Percentiles rank a stretch among this genome's conserved stretches.
Conservation (phyloP, 2,329 filamentous ascomycete genomes). For the Diaporthe australafricana region DNA sequence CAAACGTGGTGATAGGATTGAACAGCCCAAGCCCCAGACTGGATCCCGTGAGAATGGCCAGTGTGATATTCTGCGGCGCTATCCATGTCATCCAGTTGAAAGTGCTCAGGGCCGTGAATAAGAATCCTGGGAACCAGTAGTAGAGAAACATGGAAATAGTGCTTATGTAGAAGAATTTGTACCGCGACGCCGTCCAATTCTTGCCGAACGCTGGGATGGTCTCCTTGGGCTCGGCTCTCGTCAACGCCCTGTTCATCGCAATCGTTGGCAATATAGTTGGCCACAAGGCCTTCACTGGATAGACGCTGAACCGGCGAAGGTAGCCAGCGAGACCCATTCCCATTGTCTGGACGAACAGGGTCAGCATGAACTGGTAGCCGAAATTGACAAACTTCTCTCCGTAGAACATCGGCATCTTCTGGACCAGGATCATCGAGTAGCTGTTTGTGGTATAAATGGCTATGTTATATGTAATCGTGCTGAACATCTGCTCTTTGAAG, state of each 20-base stretch:
- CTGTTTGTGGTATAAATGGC: constrained; percentile 50
- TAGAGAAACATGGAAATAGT: constrained; percentile 55
- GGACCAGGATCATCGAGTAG: constrained; percentile 51
- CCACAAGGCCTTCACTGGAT: constrained; percentile 54
- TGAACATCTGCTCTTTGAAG: constrained; percentile 56
- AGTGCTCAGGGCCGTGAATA: constrained; percentile 55
- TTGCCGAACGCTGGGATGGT: constrained; percentile 50
- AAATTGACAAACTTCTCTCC: constrained; percentile 53
- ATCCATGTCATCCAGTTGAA: constrained; percentile 66
- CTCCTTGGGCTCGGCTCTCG: constrained; percentile 49
- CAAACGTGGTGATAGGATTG: constrained; percentile 62
- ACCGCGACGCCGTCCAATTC: constrained; percentile 55
- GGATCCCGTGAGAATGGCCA: constrained; percentile 57
- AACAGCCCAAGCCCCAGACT: constrained; percentile 55
- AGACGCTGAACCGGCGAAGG: constrained; percentile 52
- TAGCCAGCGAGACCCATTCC: constrained; percentile 57
- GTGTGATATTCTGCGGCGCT: constrained; percentile 55
- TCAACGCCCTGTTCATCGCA: constrained; percentile 49
- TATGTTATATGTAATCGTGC: constrained; percentile 53
- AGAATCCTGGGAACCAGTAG: constrained; percentile 60
- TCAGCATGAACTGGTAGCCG: constrained; percentile 54
- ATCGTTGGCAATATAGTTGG: constrained; percentile 53
- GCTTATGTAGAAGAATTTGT: constrained; percentile 55
- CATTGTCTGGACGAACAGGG: constrained; percentile 54
- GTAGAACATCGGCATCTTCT: constrained; percentile 53